phyloP scores from a whole-genome alignment of 805 yeast species.

The Yamadazyma philogaea region DNA sequence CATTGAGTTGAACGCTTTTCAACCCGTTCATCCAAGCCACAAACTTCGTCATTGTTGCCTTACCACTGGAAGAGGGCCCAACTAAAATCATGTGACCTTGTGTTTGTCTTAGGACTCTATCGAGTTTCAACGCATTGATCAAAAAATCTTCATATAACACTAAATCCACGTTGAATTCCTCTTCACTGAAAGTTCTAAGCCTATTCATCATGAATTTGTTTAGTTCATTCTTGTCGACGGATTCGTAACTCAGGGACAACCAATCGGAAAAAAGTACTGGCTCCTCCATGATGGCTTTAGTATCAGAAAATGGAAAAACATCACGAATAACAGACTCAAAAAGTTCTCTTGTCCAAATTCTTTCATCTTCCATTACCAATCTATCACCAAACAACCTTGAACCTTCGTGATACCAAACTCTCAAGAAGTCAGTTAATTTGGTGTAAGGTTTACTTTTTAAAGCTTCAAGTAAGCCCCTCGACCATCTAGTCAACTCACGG shows the following conservation, averaged over 20 bases:
- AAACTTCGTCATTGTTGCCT: conserved; percentile 70
- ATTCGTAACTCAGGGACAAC: conserved; percentile 61
- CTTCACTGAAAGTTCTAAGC: conserved; percentile 71
- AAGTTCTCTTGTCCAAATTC: conserved; percentile 46
- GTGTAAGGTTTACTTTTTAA: conserved; percentile 34
- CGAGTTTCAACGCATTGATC: conserved; percentile 74
- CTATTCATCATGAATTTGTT: conserved; percentile 58
- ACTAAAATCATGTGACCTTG: conserved; percentile 89
- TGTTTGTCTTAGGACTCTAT: conserved; percentile 74
- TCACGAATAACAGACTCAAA: conserved; percentile 25
- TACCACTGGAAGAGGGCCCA: conserved; percentile 82
- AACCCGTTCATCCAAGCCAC: conserved; percentile 92
- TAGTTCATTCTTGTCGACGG: conserved; percentile 51
- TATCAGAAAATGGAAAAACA: conserved; percentile 48
- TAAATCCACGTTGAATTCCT: conserved; percentile 59
- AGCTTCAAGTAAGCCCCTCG: conserved; percentile 65
- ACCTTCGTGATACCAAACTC: conserved; percentile 82
- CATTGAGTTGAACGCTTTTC: conserved; percentile 54
- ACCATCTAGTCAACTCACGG: conserved; percentile 87
- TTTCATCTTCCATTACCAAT: conserved; percentile 47
- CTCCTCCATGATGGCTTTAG: conserved; percentile 28
- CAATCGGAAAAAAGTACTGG: conserved; percentile 74
- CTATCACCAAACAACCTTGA: conserved; percentile 75
- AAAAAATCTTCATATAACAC: conserved; percentile 67
- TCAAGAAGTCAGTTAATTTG: conserved; percentile 43